Evolutionary conservation across 768 basidiomycete species (phyloP), one percentile per base, ranked within the genome.

Genomic region (Russula vinacea): DNA sequence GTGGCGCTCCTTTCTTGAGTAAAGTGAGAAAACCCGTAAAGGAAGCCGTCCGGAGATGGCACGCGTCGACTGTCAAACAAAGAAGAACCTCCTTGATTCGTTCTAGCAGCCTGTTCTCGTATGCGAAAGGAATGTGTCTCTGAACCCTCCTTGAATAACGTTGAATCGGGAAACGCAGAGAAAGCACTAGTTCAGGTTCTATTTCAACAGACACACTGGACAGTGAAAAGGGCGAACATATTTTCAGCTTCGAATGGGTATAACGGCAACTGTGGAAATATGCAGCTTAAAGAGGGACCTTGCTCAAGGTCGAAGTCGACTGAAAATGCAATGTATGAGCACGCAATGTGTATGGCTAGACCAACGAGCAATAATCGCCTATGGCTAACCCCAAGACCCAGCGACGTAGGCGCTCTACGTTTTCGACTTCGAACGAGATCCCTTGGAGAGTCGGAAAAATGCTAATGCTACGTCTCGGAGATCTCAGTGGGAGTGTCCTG

Each of bases 261-360:
- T 45, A 95, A 74, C 16, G 79, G 72, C n/a, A 88, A 72, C 0
- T 86, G 81, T 3, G 91, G 90, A 67, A 87, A 88, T 47, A 91
- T 73, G 16, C 84, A 81, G 58, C 84, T 82, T 26, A 96, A 78
- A 6, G 89, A 84, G 10, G 94, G 94, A 3, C 94, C 94, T 54
- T 88, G 77, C 67, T 96, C 94, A 52, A 94, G 74, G 75, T 97
- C 94, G 71, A 97, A 97, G 68, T 94, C 86, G 42, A 93, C 89
- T 91, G 65, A 17, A 45, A 61, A 64, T 53, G 37, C 35, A 74
- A 26, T 50, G 26, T 39, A 56, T 61, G 61, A 64, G 35, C 32
- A 62, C 40, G 39, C 37, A 24, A 13, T 3, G 37, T 24, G 37
- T 40, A 51, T 11, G 56, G 49, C 24, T 22, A 58, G 19, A 37